phyloP scores from a whole-genome alignment of 2,329 filamentous ascomycete genomes.

The Nemania diffusa region DNA sequence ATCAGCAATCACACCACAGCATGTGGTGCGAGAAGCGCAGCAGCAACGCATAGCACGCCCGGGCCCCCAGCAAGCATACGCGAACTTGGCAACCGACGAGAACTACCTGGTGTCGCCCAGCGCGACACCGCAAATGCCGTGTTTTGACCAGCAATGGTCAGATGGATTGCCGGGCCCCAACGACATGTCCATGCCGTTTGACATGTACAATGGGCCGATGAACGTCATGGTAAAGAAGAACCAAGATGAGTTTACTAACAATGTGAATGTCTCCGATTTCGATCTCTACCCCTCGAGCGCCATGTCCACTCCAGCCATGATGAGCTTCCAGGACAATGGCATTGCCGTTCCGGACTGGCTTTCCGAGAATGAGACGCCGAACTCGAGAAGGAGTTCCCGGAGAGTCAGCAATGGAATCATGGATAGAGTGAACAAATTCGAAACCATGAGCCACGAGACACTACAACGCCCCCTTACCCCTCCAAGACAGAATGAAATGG shows the following conservation, averaged over 20 bases:
- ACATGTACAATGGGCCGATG: constrained; percentile 57
- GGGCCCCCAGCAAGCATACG: constrained; percentile 63
- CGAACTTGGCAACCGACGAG: constrained; percentile 57
- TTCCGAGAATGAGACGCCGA: constrained; percentile 60
- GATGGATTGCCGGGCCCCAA: constrained; percentile 47
- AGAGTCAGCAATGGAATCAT: constrained; percentile 71
- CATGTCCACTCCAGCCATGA: constrained; percentile 62
- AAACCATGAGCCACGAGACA: constrained; percentile 60
- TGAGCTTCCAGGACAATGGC: constrained; percentile 61
- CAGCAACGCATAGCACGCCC: constrained; percentile 85
- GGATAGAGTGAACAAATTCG: constrained; percentile 69
- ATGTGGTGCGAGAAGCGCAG: constrained; percentile 89
- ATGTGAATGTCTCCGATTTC: constrained; percentile 60
- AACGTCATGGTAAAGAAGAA: constrained; percentile 60
- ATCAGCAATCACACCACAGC: constrained; percentile 73
- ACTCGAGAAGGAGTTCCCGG: constrained; percentile 56
- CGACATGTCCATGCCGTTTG: constrained; percentile 58
- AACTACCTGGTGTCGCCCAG: constrained; percentile 68
- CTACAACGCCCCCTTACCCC: constrained; percentile 69
- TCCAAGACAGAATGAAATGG: constrained; percentile 65
- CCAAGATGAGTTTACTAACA: constrained; percentile 55
- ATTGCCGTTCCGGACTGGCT: constrained; percentile 59
- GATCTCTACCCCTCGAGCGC: constrained; percentile 61
- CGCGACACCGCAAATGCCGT: constrained; percentile 64
- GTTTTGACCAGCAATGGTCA: constrained; percentile 61